Base-by-base conservation (phyloP, 148 eudicot species). In the Simmondsia chinensis region DNA sequence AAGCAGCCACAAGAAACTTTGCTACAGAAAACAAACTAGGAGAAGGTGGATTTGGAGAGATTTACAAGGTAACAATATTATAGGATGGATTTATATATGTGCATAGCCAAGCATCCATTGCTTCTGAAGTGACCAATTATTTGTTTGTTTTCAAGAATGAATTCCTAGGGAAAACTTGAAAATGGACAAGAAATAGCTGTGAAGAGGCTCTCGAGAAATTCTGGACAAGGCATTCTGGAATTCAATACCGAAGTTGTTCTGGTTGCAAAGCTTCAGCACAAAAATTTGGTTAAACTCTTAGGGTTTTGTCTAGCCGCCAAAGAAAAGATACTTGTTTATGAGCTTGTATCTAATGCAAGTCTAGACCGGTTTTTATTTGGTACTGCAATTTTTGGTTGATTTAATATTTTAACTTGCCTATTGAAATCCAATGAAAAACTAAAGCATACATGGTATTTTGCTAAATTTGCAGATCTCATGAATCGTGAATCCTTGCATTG, bases 211-310 rank as follows among this genome's bases (percentile, higher is more conserved):
- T 71, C 68, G n/a, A 46, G 37, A 32, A 52, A 39, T 19, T 66
- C 72, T 0, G 45, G 34, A 15, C 76, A 71, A 48, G 72, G 72
- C 24, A 17, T 43, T 8, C 37, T 11, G 13, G 72, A 66, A 35
- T 61, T 71, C 43, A 57, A 53, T 20, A 66, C 65, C 7, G 77
- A 72, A 41, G 60, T 66, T 18, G 23, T 15, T 17, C 20, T 57
- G 33, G 61, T 62, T n/a, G 77, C 77, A 1, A 66, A 36, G 45
- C 54, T 72, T 13, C 72, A 58, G n/a, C 77, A 72, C 45, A 53
- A 59, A 1, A 66, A 72, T 35, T 43, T 71, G 18, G 76, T 71
- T 3, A 61, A 41, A 16, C 52, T 71, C 9, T 33, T 66, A 46
- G 69, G 77, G 7, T 72, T 46, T 46, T 66, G 77, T 16, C 25